Conservation (phyloP, 495 filamentous ascomycete species). For the Hyaloscypha variabilis region DNA sequence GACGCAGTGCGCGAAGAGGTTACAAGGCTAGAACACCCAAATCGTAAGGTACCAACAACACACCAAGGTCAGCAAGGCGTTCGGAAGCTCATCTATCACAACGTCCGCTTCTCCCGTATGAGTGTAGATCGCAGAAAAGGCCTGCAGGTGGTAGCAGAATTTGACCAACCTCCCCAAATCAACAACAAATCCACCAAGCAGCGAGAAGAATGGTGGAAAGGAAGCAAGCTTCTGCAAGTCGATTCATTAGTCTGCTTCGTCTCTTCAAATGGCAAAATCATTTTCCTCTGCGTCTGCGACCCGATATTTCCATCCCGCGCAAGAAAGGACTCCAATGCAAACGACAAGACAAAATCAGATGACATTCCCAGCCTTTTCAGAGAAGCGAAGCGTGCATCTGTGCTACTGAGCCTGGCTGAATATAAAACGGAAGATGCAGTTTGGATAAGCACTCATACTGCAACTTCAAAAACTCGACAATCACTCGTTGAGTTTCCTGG, state of each 20-base stretch:
- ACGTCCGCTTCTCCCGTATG: conserved; percentile 30
- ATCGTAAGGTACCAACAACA: conserved; percentile 21
- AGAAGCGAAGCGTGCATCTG: conserved; percentile 30
- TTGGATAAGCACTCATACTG: conserved; percentile 30
- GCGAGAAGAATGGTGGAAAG: conserved; percentile 62
- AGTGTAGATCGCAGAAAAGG: conserved; percentile 50
- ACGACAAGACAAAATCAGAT: conserved; percentile 23
- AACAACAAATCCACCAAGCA: conserved; percentile 33
- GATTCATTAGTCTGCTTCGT: conserved; percentile 64
- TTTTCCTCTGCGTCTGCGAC: conserved; percentile 53
- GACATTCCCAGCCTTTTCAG: conserved; percentile 33
- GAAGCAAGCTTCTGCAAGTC: conserved; percentile 55
- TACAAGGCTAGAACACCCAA: conserved; percentile 28
- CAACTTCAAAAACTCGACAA: conserved; percentile 28
- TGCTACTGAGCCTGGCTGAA: conserved; percentile 33
- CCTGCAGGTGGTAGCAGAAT: conserved; percentile 55
- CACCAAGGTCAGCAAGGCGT: conserved; percentile 33
- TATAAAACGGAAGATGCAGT: conserved; percentile 32
- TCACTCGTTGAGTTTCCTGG: conserved; percentile 72
- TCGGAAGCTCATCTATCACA: conserved; percentile 36
- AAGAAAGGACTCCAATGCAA: conserved; percentile 10
- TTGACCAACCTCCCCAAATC: conserved; percentile 54
- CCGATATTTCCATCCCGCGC: conserved; percentile 8
- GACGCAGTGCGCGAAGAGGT: conserved; percentile 54
- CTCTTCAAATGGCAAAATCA: conserved; percentile 41